phyloP scores from a whole-genome alignment of 164 flowering plant species.

The Chimonanthus praecox region DNA sequence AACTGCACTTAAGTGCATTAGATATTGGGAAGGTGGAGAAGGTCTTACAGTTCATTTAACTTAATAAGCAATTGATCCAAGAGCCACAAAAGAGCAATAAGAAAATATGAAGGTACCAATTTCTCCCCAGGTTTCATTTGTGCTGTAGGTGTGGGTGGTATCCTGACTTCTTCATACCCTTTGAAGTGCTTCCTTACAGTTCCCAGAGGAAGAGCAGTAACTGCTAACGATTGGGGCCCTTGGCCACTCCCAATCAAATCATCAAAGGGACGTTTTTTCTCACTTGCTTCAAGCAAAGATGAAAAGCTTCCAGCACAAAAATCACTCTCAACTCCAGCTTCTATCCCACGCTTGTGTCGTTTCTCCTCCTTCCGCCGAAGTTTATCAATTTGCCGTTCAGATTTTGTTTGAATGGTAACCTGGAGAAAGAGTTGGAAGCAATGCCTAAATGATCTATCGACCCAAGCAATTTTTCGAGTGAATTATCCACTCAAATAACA shows the following conservation, averaged over 20 bases:
- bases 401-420: constrained; percentile 95
- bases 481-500: background rate
- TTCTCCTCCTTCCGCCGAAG: constrained; percentile 96
- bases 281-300: constrained; percentile 88
- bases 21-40: background rate
- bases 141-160: constrained; percentile 84
- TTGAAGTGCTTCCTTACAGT: constrained; percentile 76
- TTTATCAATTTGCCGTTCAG: constrained; percentile 78
- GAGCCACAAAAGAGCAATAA: background rate
- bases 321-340: constrained; percentile 55
- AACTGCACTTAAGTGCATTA: background rate
- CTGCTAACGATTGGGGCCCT: constrained; percentile 38
- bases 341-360: constrained; percentile 65
- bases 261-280: constrained; percentile 62
- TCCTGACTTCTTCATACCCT: constrained; percentile 92
- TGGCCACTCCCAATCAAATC: constrained; percentile 71
- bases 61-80: background rate
- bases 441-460: background rate
- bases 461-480: background rate
- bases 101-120: constrained; percentile 52
- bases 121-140: constrained; percentile 94
- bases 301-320: constrained; percentile 54
- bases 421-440: constrained; percentile 18
- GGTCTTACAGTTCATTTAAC: background rate
- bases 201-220: constrained; percentile 90